Base-by-base conservation (phyloP, 2,329 filamentous ascomycete genomes). In the Pseudogymnoascus sp. region DNA sequence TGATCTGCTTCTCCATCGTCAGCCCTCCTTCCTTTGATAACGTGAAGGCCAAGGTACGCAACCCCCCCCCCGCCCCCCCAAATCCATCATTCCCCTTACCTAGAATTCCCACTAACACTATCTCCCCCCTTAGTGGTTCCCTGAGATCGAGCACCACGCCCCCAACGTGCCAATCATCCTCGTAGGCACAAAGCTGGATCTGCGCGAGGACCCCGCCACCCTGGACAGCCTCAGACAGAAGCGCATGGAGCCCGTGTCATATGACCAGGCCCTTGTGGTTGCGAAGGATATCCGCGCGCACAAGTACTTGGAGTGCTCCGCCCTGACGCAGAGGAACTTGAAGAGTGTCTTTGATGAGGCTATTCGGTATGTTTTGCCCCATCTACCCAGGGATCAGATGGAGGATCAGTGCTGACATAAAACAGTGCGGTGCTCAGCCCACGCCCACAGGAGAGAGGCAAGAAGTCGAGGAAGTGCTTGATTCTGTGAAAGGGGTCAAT, bases 291-390 rank as follows among this genome's bases (percentile, higher is more conserved):
- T 99, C 78, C 89, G 86, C 74, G 93, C 95, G 54, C 90, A 95
- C 79, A 97, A 97, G 80, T 99, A 99, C 78, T 84, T 97, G 45
- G 95, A 99, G 79, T 99, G 95, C 80, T 97, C 95, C 62, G 95
- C 95, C 59, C 81, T 99, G 69, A 99, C 95, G 39, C 95, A 97
- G 81, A 84, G 93, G 73, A 97, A 97, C 77, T 78, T 99, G 71
- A 99, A 99, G 87, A 96, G 91, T 72, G 95, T 99, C 60, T 99
- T 99, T 74, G 95, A 99, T 74, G 93, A 97, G 79, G 95, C 95
- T 36, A 99, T 99, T 74, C 88, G 95, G 95, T 97, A 80, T 71
- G 88, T 78, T 40, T 6, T 59, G 4, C 18, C 6, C 29, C 26
- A 10, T 31, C 16, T 18, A 18, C 31, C 37, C 31, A 36, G 54